Evolutionary conservation across 2,329 filamentous ascomycete species (phyloP).

Genomic region (Penicillium sp.): DNA sequence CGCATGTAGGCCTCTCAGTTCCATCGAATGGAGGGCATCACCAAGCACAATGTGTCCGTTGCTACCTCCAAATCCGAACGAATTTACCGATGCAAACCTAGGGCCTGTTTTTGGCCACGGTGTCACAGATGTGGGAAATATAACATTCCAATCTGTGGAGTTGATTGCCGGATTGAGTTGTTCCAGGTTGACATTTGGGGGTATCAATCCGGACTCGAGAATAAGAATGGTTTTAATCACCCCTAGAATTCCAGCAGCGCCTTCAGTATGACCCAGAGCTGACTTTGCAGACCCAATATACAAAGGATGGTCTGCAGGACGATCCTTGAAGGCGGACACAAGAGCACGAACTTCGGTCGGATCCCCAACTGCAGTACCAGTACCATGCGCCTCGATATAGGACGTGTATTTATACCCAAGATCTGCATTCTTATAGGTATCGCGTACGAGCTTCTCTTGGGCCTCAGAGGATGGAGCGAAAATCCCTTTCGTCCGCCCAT

Average conservation of each 20-base stretch:
- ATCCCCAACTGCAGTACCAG: conserved; percentile 9
- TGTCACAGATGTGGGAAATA: no score
- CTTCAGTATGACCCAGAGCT: no score
- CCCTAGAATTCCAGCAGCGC: not conserved
- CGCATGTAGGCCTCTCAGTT: no score
- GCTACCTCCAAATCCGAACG: no score
- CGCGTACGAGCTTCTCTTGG: conserved; percentile 10
- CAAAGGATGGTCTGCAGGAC: no score
- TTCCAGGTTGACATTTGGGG: not conserved
- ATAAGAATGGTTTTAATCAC: not conserved
- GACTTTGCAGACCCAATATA: no score
- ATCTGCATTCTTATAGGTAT: not conserved
- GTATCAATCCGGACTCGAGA: not conserved
- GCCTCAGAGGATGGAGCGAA: conserved; percentile 9
- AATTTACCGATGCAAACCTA: no score
- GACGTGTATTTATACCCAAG: not conserved
- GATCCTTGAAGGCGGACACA: not conserved
- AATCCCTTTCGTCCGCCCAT: conserved; percentile 23
- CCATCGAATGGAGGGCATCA: no score
- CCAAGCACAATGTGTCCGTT: no score
- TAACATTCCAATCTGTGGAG: no score
- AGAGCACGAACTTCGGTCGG: not conserved
- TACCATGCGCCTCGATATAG: conserved; percentile 9
- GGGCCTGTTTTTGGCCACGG: no score
- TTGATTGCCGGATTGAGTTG: not conserved